phyloP scores from a whole-genome alignment of 2,329 filamentous ascomycete genomes.

The Emericellopsis cladophorae region DNA sequence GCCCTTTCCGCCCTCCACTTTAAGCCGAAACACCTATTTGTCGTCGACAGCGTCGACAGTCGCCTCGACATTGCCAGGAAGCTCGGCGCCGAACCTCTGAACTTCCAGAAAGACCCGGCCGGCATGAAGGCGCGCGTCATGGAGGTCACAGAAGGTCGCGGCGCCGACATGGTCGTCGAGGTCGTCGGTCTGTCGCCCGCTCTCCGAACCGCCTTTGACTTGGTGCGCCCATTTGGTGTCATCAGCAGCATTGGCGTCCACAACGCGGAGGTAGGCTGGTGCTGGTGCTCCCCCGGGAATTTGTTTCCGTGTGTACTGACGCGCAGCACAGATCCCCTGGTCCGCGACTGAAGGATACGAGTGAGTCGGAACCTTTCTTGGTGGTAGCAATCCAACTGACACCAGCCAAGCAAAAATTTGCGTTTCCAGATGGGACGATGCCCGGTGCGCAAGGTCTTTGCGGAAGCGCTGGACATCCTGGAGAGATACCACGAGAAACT shows the following conservation, averaged over 20 bases:
- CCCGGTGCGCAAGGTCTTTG: slow-evolving; percentile 50
- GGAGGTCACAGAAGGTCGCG: slow-evolving; percentile 65
- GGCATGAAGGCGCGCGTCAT: slow-evolving; percentile 56
- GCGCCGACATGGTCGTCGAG: slow-evolving; percentile 76
- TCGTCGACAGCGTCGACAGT: slow-evolving; percentile 65
- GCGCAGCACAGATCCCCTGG: slow-evolving; percentile 46
- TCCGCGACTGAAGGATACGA: slow-evolving; percentile 48
- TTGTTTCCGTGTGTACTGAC: no score
- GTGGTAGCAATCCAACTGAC: not conserved
- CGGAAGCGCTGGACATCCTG: slow-evolving; percentile 50
- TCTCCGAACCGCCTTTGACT: slow-evolving; percentile 56
- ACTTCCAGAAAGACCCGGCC: slow-evolving; percentile 56
- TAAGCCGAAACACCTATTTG: slow-evolving; percentile 58
- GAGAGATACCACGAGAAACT: slow-evolving; percentile 54
- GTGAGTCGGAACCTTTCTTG: slow-evolving; percentile 17
- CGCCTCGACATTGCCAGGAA: slow-evolving; percentile 60
- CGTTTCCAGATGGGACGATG: slow-evolving; percentile 66
- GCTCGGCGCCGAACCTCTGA: slow-evolving; percentile 72
- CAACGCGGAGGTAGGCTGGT: slow-evolving; percentile 49
- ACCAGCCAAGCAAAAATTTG: slow-evolving; percentile 48
- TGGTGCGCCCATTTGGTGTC: slow-evolving; percentile 59
- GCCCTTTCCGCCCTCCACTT: slow-evolving; percentile 59
- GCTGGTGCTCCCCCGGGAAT: no score
- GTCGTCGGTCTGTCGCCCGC: slow-evolving; percentile 61
- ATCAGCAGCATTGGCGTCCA: slow-evolving; percentile 69